A percentile compares a stretch with the other conserved stretches of the same genome.
phyloP scores from a whole-genome alignment of 2,329 filamentous ascomycete species.

The Fusarium tjaetaba region DNA sequence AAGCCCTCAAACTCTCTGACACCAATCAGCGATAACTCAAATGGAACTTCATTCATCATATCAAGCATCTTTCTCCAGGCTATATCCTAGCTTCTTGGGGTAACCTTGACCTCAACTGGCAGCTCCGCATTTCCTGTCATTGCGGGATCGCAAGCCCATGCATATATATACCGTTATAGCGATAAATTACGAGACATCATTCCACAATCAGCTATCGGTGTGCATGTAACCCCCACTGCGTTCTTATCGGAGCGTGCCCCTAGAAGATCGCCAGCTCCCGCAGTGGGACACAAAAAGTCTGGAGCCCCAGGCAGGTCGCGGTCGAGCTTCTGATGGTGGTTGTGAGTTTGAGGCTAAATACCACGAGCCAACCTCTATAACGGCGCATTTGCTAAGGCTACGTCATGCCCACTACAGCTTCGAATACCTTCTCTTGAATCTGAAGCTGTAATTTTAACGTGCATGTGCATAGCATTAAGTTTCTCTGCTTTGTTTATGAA shows the following conservation, averaged over 20 bases:
- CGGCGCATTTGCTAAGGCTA: slow-evolving; percentile 23
- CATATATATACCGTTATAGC: slow-evolving; percentile 14
- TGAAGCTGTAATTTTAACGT: slow-evolving; percentile 11
- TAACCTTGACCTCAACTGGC: slow-evolving; percentile 13
- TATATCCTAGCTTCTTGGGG: slow-evolving; percentile 15
- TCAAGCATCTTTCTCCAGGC: slow-evolving; percentile 13
- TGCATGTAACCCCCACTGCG: slow-evolving; percentile 35
- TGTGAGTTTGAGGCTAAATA: slow-evolving; percentile 10
- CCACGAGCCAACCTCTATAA: slow-evolving; percentile 26
- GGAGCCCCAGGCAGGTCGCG: slow-evolving; percentile 24
- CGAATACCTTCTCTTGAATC: background rate
- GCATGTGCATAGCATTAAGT: background rate
- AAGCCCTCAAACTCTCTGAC: background rate
- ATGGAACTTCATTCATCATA: slow-evolving; percentile 10
- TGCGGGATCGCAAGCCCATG: slow-evolving; percentile 11
- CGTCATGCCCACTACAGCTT: slow-evolving; percentile 29
- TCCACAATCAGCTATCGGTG: slow-evolving; percentile 37
- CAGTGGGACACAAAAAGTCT: slow-evolving; percentile 36
- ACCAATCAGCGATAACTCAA: background rate
- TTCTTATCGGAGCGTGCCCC: slow-evolving; percentile 23
- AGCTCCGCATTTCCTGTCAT: slow-evolving; percentile 16
- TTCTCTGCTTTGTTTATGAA: background rate
- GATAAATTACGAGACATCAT: background rate
- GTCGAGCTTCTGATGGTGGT: slow-evolving; percentile 2
- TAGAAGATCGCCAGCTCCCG: slow-evolving; percentile 25